Evolutionary conservation across 1,284 basidiomycete genomes (phyloP).

Genomic region (Cryptococcus sp.): DNA sequence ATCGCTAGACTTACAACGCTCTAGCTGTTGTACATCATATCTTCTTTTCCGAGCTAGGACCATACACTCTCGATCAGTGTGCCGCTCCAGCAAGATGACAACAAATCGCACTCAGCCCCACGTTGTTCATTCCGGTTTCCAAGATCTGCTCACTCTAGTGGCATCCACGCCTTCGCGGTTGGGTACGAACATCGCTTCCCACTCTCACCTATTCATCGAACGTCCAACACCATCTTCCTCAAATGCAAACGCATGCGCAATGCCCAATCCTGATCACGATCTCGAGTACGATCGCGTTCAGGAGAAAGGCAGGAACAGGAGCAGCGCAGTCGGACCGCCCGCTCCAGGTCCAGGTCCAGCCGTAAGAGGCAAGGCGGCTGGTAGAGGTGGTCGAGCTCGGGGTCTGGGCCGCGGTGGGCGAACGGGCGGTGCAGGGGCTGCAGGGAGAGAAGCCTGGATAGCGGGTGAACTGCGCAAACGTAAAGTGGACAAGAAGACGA

Average conservation of each 20-base stretch:
- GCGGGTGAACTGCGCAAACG: constrained; percentile 57
- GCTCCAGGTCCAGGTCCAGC: no score
- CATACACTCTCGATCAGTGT: neutral
- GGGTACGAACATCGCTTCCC: constrained; percentile 50
- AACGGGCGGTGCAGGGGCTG: constrained; percentile 17
- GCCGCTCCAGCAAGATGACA: constrained; percentile 13
- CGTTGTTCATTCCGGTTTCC: constrained; percentile 63
- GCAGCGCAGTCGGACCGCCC: no score
- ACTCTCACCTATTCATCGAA: constrained; percentile 63
- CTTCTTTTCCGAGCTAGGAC: no score
- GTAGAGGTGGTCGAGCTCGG: constrained; percentile 6
- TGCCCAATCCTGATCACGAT: no score
- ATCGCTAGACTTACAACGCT: no score
- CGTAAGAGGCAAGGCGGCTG: neutral
- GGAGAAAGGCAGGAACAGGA: no score
- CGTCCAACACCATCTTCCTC: neutral
- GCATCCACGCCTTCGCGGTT: constrained; percentile 66
- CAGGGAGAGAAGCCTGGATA: constrained; percentile 18
- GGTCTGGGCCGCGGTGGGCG: constrained; percentile 8
- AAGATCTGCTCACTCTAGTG: constrained; percentile 75
- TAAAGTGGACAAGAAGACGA: constrained; percentile 79
- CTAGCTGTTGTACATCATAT: no score
- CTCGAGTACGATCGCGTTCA: no score
- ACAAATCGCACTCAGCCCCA: constrained; percentile 17
- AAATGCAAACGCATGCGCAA: no score